Evolutionary conservation across 2,329 filamentous ascomycete genomes (phyloP), one percentile per base, ranked within the genome.

Genomic region (Tolypocladium tropicale): DNA sequence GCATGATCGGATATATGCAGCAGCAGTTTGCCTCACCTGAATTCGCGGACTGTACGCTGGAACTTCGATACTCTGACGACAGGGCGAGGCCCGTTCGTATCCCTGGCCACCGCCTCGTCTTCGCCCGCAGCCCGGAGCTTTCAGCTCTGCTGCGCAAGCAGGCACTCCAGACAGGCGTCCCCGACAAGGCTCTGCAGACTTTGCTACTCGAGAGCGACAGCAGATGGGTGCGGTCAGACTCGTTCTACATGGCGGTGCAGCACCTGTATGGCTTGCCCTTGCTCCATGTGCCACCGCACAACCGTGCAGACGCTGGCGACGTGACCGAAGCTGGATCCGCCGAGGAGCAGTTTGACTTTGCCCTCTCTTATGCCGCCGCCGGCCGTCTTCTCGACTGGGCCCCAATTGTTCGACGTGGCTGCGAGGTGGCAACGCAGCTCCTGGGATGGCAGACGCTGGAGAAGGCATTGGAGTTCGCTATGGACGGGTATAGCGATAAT

Each of bases 401-500:
- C 2, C 75, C 77, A 28, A 76, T 88, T 30, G 72, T 79, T 12
- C 69, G 75, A 50, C 78, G 82, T 37, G 85, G 84, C 37, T 71
- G 86, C 30, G 78, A 83, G 52, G 76, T 86, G 58, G 83, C 83
- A 1, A 73, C 77, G 37, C 74, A 77, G 54, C 74, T 83, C 5
- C 64, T 89, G 46, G 76, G 75, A 58, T 88, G 84, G 84, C 75
- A 82, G 54, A 88, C 81, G 0, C 61, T 88, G 16, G 82, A 86
- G 61, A 74, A 73, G 21, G 81, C 77, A 2, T 67, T 90, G 14
- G 77, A 77, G n/a, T 86, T 86, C 65, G 77, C 77, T 1, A 67
- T 86, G 58, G 71, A 72, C 12, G 68, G 64, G 2, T 62, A 68
- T 25, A 56, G 62, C 16, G 71, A 75, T 53, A 64, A 65, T 49